Evolutionary conservation across 768 basidiomycete species (phyloP), one percentile per base, ranked within the genome.

Genomic region (Galerina sulciceps): DNA sequence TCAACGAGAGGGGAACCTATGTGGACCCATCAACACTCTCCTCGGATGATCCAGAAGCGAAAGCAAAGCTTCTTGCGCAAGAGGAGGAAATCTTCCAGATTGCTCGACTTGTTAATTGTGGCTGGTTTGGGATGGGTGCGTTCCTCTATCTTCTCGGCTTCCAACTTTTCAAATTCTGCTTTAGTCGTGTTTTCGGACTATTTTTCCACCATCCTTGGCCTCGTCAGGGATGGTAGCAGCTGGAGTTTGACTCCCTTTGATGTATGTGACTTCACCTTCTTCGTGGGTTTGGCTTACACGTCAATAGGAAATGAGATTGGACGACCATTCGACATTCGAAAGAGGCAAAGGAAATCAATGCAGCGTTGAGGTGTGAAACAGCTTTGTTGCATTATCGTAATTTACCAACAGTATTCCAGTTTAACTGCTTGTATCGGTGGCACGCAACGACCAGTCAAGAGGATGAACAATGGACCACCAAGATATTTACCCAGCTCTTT

Each of bases 1-100:
- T 94, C 62, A 94, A 94, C 65, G 93, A 94, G 68, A 81, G 89
- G 48, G 84, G 82, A 9, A 84, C 71, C 0, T 94, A 81, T 67
- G 64, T 65, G 3, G 79, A 91, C 64, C 90, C 91, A 0, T 71
- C 75, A 26, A 77, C 62, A 1, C 67, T 89, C 18, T 68, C 76
- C 6, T 59, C 69, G 2, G 75, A 77, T 52, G 67, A 75, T 48
- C 76, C 78, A 10, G 70, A 57, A 5, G 57, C 71, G 4, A 67
- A 73, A 14, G 64, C 68, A 13, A 75, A 80, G 40, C 65, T 85
- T 2, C 42, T 76, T 26, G 76, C 67, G 8, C 88, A 90, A 64
- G 89, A 90, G 47, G 86, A 90, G 59, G 89, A 93, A 57, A 80
- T 94, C n/a, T 94, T 94, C 84, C 88, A 93, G 69, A 91, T 84